phyloP scores from a whole-genome alignment of 306 rosid genomes.

The Fragaria vesca region DNA sequence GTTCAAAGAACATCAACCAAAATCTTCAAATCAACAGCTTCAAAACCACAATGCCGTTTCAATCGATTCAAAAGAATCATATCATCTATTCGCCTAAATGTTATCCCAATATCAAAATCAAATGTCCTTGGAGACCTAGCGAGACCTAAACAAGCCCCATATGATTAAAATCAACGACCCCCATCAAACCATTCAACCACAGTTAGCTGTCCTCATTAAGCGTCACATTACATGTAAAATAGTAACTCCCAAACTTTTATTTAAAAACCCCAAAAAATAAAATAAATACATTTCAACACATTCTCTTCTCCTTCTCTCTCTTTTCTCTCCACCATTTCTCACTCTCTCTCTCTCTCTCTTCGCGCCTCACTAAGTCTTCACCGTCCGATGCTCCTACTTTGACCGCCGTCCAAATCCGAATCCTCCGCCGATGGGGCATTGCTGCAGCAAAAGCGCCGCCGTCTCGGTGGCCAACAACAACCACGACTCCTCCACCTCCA shows the following conservation, averaged over 20 bases:
- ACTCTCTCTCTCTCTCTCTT: neutral
- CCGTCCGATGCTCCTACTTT: conserved; percentile 41
- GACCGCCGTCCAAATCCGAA: conserved; percentile 25
- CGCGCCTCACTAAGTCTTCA: conserved; percentile 19
- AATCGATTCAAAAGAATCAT: no score
- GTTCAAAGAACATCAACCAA: neutral
- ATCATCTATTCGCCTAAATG: neutral
- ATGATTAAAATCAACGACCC: conserved; percentile 32
- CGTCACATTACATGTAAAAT: neutral
- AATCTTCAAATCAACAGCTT: neutral
- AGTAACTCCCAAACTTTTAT: conserved; percentile 13
- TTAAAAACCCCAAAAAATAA: conserved; percentile 27
- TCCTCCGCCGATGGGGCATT: conserved; percentile 67
- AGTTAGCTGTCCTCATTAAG: conserved; percentile 32
- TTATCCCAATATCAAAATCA: neutral
- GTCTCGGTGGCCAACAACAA: conserved; percentile 52
- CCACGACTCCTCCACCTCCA: neutral
- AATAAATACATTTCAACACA: neutral
- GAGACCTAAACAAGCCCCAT: neutral
- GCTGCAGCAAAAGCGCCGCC: conserved; percentile 60
- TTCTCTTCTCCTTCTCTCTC: neutral
- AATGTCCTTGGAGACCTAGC: neutral
- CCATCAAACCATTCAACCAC: conserved; percentile 24
- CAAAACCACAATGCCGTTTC: neutral
- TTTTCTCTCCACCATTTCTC: neutral